Evolutionary conservation across 2,329 filamentous ascomycete species (phyloP), one percentile per base, ranked within the genome.

Genomic region (Zalaria sp.): DNA sequence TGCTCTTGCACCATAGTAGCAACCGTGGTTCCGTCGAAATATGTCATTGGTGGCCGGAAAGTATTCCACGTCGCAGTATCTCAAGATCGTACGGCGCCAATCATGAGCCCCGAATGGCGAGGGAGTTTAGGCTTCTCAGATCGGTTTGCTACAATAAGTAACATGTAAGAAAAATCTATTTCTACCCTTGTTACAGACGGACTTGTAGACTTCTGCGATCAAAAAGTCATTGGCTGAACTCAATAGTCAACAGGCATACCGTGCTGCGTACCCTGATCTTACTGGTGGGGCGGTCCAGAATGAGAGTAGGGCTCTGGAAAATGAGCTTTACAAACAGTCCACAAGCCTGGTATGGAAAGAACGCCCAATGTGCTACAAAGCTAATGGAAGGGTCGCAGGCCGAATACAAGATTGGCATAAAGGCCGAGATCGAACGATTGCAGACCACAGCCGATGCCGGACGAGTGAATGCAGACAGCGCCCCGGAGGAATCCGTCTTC

Each of bases 291-390:
- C 72, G 46, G 71, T 69, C 27, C 69, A 68, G 42, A 60, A 66
- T 29, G 65, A 73, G 47, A 84, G 83, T 18, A 80, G 81, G 53
- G 59, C 69, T 37, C 63, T 77, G 34, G 87, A 93, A 59, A 73
- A 72, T 37, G 67, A 72, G 7, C 75, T 78, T 8, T 83, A 77
- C 50, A 68, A 73, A 35, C 61, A 63, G 35, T 75, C 78, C 7
- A 51, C 62, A 25, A 77, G 75, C 31, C 62, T 69, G 53, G 81
- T 83, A 68, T 55, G 47, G 26, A 25, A 38, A 28, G 18, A 35
- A 35, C 39, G 53, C 18, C 18, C 18, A 18, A 18, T 18, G 2
- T 18, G 18, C 18, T 18, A 18, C 18, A 18, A 18, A 18, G 18
- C 18, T 18, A 18, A 68, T 55, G 47, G 26, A 25, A 38, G 27